Evolutionary conservation across 1,284 basidiomycete genomes (phyloP), one percentile per base, ranked within the genome.

Genomic region (Moesziomyces globuligerus): DNA sequence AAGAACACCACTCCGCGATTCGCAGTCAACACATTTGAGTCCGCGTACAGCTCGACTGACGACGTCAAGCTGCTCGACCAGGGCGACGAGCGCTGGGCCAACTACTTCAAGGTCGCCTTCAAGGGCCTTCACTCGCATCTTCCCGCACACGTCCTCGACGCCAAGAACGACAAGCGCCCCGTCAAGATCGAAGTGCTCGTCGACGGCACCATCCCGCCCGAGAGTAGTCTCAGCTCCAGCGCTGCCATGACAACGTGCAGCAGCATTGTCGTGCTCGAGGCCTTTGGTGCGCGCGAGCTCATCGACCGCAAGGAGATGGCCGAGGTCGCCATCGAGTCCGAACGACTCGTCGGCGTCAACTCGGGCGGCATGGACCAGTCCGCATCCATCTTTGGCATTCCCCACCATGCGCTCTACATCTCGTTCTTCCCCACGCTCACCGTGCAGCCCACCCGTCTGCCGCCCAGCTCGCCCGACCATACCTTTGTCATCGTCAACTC

Each of bases 291-390:
- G 6, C 53, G 72, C 1, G 41, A 69, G 4, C 41, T 66, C 17
- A 73, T 82, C 39, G 48, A 68, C 21, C 60, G 80, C 13, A 66
- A 57, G 20, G 74, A 75, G 24, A 79, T 82, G 78, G 73, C 79
- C 15, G 68, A 80, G 24, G 72, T 79, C 2, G 78, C 80, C 13
- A 81, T 80, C 55, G 75, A 78, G 39, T 77, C 75, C 23, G 78
- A 74, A 51, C 53, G 68, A 2, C 51, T 81, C n/a, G 78, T 82
- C 13, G 80, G 80, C 13, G 80, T 82, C 41, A 77, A 75, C 29
- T 78, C 76, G 11, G 80, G 80, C 18, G 80, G 80, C 17, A 82
- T 82, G 80, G 80, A 82, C 54, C 80, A 82, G 45, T 59, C 72
- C 3, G 80, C 76, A 0, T 75, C 72, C n/a, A 76, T 82, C 50